Base-by-base conservation (phyloP, 1,139 yeast species). In the Saccharomyces hybrid region DNA sequence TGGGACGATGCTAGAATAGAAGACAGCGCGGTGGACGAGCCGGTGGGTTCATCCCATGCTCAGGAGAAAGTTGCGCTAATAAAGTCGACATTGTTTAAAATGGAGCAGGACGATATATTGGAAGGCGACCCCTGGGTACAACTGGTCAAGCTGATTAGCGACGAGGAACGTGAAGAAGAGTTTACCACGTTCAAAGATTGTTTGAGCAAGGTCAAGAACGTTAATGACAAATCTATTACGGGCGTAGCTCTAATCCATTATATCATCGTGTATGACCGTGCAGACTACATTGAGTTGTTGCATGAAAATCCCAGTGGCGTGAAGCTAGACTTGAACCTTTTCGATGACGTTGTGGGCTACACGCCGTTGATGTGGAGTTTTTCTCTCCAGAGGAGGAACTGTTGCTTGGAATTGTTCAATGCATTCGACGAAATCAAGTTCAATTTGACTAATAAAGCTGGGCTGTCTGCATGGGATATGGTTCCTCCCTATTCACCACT, bases 301-400 rank as follows among this genome's bases (percentile, higher is more conserved):
- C 61, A 71, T 25, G 61, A 64, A 9, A 58, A 67, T 16, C 31
- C 50, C 3, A n/a, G 49, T 7, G 52, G 54, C 5, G 53, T 50
- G 4, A 60, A 63, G 13, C 48, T 57, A 68, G 74, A 74, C 56
- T 62, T 73, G 20, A 74, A 76, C 55, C 62, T 67, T 46, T 63
- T 68, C 2, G 81, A 77, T 55, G 64, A 63, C 2, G 47, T 74
- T 44, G 61, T 73, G 9, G 75, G 75, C 49, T 75, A 75, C 68
- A 73, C 79, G 0, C 79, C 80, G 4, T 57, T 75, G 13, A 77
- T 75, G 79, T 77, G 80, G 80, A 76, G 78, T 5, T 73, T 78
- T 2, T 68, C 71, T 53, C 61, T 76, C 50, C 71, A 72, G 32
- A 65, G 72, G 47, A 61, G 64, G 52, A 67, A 67, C 2, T 64